Evolutionary conservation across 208 protist genomes (phyloP), one percentile per base, ranked within the genome.

Genomic region (Acanthamoeba healyi): DNA sequence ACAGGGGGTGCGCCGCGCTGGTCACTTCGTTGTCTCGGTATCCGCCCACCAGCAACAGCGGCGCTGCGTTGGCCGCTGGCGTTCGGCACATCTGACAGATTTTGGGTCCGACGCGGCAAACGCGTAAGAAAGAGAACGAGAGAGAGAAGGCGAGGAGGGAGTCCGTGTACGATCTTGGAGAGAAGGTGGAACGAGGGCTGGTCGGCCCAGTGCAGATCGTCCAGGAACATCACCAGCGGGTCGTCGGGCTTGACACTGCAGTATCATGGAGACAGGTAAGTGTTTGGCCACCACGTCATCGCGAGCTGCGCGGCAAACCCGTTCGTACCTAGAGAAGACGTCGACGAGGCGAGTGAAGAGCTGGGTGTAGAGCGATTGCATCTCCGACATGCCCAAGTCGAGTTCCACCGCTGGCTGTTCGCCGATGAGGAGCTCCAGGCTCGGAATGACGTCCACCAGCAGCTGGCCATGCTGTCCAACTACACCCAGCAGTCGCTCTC

Each of bases 21-120:
- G 51, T 91, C 51, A 91, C 84, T 42, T 91, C 84, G 36, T 91
- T 65, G 40, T 91, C 84, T 7, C 84, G n/a, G 26, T 91, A 91
- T 1, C 44, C 84, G 42, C 84, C 84, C 61, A 91, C 61, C 32
- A 91, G 29, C 22, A 91, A n/a, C 84, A 91, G 84, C 36, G 51
- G 61, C 1, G 17, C 84, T 2, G n/a, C 12, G 24, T 6, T 46
- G 17, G 44, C 32, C 17, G 84, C 12, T 22, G 84, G 51, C 32
- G 56, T 91, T 10, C 84, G 61, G 22, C 51, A 70, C 51, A 56
- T 56, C 51, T 56, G 15, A n/a, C n/a, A n/a, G n/a, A n/a, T n/a
- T n/a, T n/a, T n/a, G n/a, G n/a, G n/a, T n/a, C n/a, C n/a, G n/a
- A n/a, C n/a, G n/a, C n/a, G n/a, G n/a, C n/a, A n/a, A n/a, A n/a